Base-by-base conservation (phyloP, 2,329 filamentous ascomycete species). In the Fusarium mundagurra region DNA sequence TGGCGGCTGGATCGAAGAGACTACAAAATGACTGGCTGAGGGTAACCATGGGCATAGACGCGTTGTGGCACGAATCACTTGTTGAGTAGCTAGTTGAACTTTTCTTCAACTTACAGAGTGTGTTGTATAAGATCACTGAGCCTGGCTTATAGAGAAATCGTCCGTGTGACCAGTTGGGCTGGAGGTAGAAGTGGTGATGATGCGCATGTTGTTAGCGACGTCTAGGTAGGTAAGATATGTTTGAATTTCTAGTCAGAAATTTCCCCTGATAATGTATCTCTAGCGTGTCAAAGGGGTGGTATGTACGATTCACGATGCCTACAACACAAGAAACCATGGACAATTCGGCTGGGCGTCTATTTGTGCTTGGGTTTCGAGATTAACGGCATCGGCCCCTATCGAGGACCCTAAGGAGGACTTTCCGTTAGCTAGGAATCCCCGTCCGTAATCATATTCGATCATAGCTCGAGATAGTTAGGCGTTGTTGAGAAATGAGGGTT, bases 401-500 rank as follows among this genome's bases (percentile, higher is more conserved):
- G 48, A 61, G 57, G 48, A 69, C 45, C 69, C 47, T 24, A 58
- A 50, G 27, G 45, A 55, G 39, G 27, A 58, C n/a, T 36, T 17
- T 48, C 61, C 41, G 43, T 29, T 36, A 36, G 20, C 14, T 38
- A 18, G 16, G 33, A 39, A 33, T 29, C 22, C 18, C 29, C 38
- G 9, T 13, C 20, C 10, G 14, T 33, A 31, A 33, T 31, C 18
- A 12, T 4, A 13, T n/a, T 44, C 17, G n/a, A 44, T 22, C 27
- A 44, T 44, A 13, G 50, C 38, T 61, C 27, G 24, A 34, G 27
- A 24, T 33, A 36, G 14, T 16, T 20, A 20, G 22, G 22, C 12
- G 17, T 24, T 22, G 68, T 67, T 75, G 67, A 61, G 51, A 58
- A 72, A 69, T 43, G 59, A 75, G 47, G 64, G 51, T 64, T 48